Conservation (phyloP, 2,329 filamentous ascomycete species). For the Fonsecaea monophora region DNA sequence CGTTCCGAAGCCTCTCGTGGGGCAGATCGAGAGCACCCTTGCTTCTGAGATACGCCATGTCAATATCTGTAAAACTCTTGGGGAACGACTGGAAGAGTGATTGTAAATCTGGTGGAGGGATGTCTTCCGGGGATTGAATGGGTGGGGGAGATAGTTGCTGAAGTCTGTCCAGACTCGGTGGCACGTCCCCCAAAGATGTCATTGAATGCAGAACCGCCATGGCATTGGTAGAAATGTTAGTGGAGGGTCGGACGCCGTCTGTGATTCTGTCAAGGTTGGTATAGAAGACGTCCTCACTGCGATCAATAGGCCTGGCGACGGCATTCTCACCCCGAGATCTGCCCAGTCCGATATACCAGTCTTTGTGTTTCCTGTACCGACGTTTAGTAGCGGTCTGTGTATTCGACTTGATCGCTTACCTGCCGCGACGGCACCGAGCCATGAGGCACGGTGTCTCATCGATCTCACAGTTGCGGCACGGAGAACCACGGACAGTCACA, state of each 20-base stretch:
- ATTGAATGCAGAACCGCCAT: neutral
- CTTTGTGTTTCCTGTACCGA: neutral
- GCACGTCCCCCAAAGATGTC: neutral
- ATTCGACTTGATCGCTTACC: neutral
- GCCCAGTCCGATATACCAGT: neutral
- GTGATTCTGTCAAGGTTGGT: neutral
- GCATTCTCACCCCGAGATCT: neutral
- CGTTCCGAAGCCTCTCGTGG: conserved; percentile 71
- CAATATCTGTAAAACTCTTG: conserved; percentile 75
- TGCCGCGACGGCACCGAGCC: conserved; percentile 11
- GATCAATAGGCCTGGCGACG: neutral
- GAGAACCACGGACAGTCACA: conserved; percentile 2
- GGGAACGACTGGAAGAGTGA: conserved; percentile 81
- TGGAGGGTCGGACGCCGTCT: neutral
- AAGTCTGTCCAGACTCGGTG: neutral
- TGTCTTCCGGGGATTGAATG: neutral
- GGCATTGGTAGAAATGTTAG: conserved; percentile 1
- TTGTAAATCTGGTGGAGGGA: conserved; percentile 48
- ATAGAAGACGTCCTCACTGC: conserved; percentile 6
- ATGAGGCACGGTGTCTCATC: conserved; percentile 6
- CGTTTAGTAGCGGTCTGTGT: neutral
- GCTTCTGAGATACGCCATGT: conserved; percentile 78
- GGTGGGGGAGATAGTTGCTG: neutral
- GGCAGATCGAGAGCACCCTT: conserved; percentile 86
- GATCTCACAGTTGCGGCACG: conserved; percentile 11